Evolutionary conservation across 192 early-diverging fungal species (phyloP), one percentile per base, ranked within the genome.

Genomic region (Entrophospora sp.): DNA sequence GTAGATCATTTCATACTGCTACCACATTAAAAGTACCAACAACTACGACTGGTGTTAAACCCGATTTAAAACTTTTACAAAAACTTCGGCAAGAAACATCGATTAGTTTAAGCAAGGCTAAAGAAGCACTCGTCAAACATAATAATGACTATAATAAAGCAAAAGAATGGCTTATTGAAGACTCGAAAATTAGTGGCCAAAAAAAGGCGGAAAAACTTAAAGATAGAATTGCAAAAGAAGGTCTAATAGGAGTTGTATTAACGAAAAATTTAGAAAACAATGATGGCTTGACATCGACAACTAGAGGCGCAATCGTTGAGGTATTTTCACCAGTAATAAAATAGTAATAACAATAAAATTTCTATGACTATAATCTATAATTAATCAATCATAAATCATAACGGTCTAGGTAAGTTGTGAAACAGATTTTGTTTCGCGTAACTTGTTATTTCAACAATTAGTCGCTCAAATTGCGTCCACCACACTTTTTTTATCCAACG

Each of bases 391-490:
- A 38, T 22, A 30, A 1, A 10, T 59, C 18, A 20, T 30, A 34
- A 52, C 32, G 35, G 61, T 78, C 6, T 81, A 92, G 82, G 64
- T 93, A 22, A 93, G 91, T 74, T 93, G 90, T 64, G 96, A 98
- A 73, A 95, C 96, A 0, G 96, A 98, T 71, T 98, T 98, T 83
- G 96, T 98, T 5, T 90, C 92, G 6, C 83, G 90, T 60, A 91
- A 88, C 68, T 73, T 71, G 27, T 71, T 86, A 48, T 96, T 96
- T 79, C 81, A 85, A 32, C 75, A 84, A 31, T 79, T 94, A 38
- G 90, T 86, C 16, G 71, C 73, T 16, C 80, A 76, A 55, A 77
- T 87, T 58, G 82, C 79, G 3, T 71, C 81, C 0, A 84, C 85
- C 2, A 78, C 83, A 14, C 62, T 83, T 9, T 64, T 79, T 31